These are phyloP conservation scores for Penicillium paradoxum DNA, from an alignment of 495 filamentous ascomycete species.

Conservation along the genomic window DNA sequence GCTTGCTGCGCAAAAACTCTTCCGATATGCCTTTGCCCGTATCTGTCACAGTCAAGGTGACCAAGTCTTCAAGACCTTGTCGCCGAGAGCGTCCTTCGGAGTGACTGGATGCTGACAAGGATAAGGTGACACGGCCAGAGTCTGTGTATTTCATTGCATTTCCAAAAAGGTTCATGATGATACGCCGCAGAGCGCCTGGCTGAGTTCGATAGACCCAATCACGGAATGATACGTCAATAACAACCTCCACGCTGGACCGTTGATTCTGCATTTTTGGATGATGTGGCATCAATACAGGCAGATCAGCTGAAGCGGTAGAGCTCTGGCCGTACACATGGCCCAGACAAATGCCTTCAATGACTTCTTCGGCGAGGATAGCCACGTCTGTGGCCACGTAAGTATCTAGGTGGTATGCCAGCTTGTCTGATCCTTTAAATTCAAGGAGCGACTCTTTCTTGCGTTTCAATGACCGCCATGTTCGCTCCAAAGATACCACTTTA, in stretches of 20 bases:
- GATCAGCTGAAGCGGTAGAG: conserved; percentile 24
- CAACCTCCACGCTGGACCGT: conserved; percentile 46
- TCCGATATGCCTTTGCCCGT: conserved; percentile 70
- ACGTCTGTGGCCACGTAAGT: conserved; percentile 43
- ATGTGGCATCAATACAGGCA: conserved; percentile 20
- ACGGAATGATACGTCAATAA: conserved; percentile 58
- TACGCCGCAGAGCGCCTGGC: conserved; percentile 65
- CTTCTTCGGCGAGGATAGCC: conserved; percentile 43
- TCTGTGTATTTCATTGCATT: conserved; percentile 80
- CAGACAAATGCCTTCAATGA: conserved; percentile 48
- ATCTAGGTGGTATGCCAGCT: conserved; percentile 38
- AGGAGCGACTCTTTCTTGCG: conserved; percentile 25
- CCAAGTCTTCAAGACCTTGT: conserved; percentile 32
- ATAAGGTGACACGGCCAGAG: conserved; percentile 60
- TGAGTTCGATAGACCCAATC: conserved; percentile 63
- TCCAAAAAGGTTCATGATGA: conserved; percentile 78
- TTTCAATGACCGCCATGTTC: conserved; percentile 39
- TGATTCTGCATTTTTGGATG: background rate
- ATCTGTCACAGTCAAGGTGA: conserved; percentile 55
- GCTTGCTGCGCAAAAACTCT: conserved; percentile 62
- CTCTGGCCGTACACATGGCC: conserved; percentile 44
- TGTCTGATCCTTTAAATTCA: conserved; percentile 30
- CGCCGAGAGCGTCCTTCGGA: conserved; percentile 32
- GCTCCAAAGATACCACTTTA: conserved; percentile 58
- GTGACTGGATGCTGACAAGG: conserved; percentile 43